Base-by-base conservation (phyloP, 2,329 filamentous ascomycete genomes). In the Ceratocystiopsis brevicomis region DNA sequence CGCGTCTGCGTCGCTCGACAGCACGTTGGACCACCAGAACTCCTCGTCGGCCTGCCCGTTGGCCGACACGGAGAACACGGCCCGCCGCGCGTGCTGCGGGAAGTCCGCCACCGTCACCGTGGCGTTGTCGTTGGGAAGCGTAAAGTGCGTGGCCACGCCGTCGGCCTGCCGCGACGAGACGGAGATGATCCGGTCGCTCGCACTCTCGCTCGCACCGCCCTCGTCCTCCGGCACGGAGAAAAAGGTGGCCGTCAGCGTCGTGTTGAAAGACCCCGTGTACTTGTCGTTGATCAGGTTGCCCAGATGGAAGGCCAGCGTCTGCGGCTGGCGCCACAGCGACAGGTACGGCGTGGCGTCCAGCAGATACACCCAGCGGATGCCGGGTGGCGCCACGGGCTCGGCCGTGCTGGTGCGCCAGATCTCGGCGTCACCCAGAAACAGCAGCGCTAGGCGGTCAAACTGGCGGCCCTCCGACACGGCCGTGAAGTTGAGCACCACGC, bases 351-450 rank as follows among this genome's bases (percentile, higher is more conserved):
- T 81, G 73, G 86, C 76, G 55, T 92, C 82, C 58, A 88, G 90
- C 44, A 77, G 63, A 54, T 83, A 85, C 1, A 71, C 76, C 80
- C 81, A 88, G 38, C 69, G 62, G 48, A 90, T 86, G 8, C 82
- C 83, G 18, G 67, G 67, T 5, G 61, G 52, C 4, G 53, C 50
- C 0, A 75, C 83, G 1, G 84, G 82, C 60, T 92, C 81, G 4
- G 83, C 81, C 1, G 84, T 92, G 6, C 81, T 86, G 2, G 82
- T 87, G 19, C 83, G 68, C 66, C 81, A 90, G n/a, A 92, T 68
- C 56, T 92, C 83, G 11, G 72, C 75, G 56, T 88, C 80, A 37
- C 74, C 75, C 35, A 90, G 65, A 52, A 78, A 90, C 68, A 90
- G 77, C 32, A 79, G 58, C 4, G 75, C 84, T 10, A 88, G 66